These are phyloP conservation scores for Kondoa malvinella DNA, from an alignment of 768 basidiomycete species.

Conservation along the genomic window DNA sequence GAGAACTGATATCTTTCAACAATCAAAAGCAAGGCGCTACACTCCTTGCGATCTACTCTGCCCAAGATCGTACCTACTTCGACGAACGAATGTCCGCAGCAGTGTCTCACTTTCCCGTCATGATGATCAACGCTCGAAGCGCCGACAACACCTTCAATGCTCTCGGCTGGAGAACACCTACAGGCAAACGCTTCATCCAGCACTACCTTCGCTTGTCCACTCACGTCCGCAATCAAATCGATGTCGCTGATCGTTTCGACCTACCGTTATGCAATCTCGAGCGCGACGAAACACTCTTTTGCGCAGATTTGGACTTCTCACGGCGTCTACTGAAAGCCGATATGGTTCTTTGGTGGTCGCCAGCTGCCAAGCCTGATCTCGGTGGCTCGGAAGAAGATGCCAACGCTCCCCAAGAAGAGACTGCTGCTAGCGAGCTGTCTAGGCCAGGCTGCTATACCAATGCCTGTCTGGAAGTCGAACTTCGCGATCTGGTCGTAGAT, in stretches of 20 bases:
- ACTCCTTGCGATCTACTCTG: conserved; percentile 67
- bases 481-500: conserved; percentile 84
- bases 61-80: conserved; percentile 45
- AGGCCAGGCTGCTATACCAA: conserved; percentile 76
- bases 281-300: conserved; percentile 67
- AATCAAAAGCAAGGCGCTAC: conserved; percentile 44
- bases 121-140: conserved; percentile 51
- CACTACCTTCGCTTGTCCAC: conserved; percentile 60
- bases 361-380: conserved; percentile 69
- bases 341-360: conserved; percentile 92
- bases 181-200: conserved; percentile 62
- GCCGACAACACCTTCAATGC: conserved; percentile 52
- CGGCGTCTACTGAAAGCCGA: conserved; percentile 73
- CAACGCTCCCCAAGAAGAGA: conserved; percentile 43
- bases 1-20: conserved; percentile 62
- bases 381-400: conserved; percentile 83
- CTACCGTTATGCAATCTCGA: conserved; percentile 70
- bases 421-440: conserved; percentile 67
- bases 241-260: conserved; percentile 77
- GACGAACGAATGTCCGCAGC: not conserved
- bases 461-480: conserved; percentile 73
- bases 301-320: conserved; percentile 81
- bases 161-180: conserved; percentile 75
- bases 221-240: conserved; percentile 63
- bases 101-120: conserved; percentile 48